phyloP scores from a whole-genome alignment of 345 rosid genomes.

The Pelargonium nanum region DNA sequence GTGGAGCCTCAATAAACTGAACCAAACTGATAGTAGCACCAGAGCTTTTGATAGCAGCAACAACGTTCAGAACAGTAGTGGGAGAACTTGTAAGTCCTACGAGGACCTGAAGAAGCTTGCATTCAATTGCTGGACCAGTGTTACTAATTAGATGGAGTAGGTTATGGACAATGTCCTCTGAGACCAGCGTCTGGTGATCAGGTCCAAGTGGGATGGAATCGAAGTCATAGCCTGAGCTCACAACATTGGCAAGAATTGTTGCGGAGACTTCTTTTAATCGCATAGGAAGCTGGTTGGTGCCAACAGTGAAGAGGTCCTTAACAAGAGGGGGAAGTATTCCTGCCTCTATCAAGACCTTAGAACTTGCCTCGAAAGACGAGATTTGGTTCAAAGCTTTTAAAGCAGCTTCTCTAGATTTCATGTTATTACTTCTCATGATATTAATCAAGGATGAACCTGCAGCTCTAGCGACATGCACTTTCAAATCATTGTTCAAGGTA shows the following conservation, averaged over 20 bases:
- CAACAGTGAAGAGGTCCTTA: constrained; percentile 68
- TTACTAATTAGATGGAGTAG: constrained; percentile 84
- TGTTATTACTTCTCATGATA: constrained; percentile 59
- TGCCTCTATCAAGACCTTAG: constrained; percentile 59
- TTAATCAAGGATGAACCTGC: constrained; percentile 70
- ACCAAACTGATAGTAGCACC: constrained; percentile 90
- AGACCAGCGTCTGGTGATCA: constrained; percentile 68
- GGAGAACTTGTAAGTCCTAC: constrained; percentile 78
- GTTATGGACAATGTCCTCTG: constrained; percentile 66
- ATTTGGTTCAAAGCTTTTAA: constrained; percentile 78
- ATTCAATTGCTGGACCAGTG: constrained; percentile 92
- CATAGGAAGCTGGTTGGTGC: constrained; percentile 70
- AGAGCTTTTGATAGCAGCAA: constrained; percentile 77
- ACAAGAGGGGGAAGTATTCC: constrained; percentile 92
- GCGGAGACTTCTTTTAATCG: constrained; percentile 85
- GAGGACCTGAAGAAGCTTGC: constrained; percentile 89
- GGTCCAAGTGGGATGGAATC: constrained; percentile 58
- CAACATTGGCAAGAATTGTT: constrained; percentile 82
- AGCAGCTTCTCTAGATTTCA: constrained; percentile 72
- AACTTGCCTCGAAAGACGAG: constrained; percentile 68
- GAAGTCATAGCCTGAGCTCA: constrained; percentile 64
- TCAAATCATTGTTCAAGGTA: constrained; percentile 66
- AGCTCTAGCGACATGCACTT: constrained; percentile 63
- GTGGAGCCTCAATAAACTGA: constrained; percentile 86
- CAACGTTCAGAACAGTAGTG: constrained; percentile 55